Evolutionary conservation across 2,329 filamentous ascomycete species (phyloP), one percentile per base, ranked within the genome.

Genomic region (Dactylonectria macrodidyma): DNA sequence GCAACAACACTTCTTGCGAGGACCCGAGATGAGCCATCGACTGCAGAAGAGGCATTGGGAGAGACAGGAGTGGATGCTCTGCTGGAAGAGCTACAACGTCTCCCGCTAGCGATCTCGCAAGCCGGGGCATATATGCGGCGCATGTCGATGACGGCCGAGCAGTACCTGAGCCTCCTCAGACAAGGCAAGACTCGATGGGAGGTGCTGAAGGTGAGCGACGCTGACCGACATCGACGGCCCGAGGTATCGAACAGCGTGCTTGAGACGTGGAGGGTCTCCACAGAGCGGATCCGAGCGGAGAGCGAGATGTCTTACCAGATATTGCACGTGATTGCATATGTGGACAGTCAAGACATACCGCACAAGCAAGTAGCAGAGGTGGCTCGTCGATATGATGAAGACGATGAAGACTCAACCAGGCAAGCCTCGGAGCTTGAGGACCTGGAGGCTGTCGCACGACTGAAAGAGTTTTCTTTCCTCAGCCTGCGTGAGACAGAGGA

Each of bases 381-480:
- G 24, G 68, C 65, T 22, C 1, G 5, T 0, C 10, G 22, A 22
- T 10, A 47, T 19, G 22, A 30, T 14, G 34, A 33, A n/a, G n/a
- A 54, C 19, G 55, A 61, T 16, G 10, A 33, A 10, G 7, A 10
- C 0, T 64, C 9, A 7, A 47, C 22, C 22, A 24, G 46, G 22
- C 33, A 19, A 59, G 75, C 14, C 52, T 64, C 33, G 55, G 59
- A 44, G 38, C 38, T 44, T 44, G 14, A 44, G 38, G 38, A n/a
- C 14, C 38, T 44, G 14, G 38, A 44, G 56, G 76, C 76, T 2
- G 55, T 78, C 14, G 62, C 67, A 5, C 75, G 75, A 16, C 77
- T 82, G 1, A 68, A 72, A 36, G 74, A 81, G 44, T 80, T 80
- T 56, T 82, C 79, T 0, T 82, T 83, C 60, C 58, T 82, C 0